A percentile compares a stretch with the other conserved stretches of the same genome.
Conservation (phyloP, 257 asterid genomes). For the Primulina eburnea region DNA sequence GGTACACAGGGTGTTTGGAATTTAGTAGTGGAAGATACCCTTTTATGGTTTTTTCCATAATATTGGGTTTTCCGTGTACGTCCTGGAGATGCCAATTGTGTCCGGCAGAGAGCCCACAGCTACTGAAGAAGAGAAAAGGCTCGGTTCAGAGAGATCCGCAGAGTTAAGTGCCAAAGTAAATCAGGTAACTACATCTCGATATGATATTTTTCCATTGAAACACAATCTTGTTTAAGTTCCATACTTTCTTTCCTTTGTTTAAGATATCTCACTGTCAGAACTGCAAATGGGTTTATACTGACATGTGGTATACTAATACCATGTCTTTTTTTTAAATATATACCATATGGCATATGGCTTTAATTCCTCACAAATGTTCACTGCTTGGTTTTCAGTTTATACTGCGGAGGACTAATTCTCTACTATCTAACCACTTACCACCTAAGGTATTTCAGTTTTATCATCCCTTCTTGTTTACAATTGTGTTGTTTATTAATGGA, state of each 20-base stretch:
- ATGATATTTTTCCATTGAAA: constrained; percentile 19
- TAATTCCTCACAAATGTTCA: constrained; percentile 24
- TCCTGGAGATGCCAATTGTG: constrained; percentile 70
- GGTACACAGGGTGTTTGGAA: constrained; percentile 44
- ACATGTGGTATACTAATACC: constrained; percentile 10
- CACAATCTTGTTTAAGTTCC: constrained; percentile 16
- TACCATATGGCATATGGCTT: constrained; percentile 17
- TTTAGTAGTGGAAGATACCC: constrained; percentile 16
- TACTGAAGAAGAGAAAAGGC: constrained; percentile 71
- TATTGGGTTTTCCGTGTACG: constrained; percentile 19
- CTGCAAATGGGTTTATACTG: constrained; percentile 17
- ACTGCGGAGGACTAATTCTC: constrained; percentile 94
- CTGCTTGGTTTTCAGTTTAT: constrained; percentile 63
- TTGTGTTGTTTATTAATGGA: constrained; percentile 4
- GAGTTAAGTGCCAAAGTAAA: constrained; percentile 87
- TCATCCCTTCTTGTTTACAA: constrained; percentile 12
- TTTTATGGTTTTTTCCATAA: constrained; percentile 15
- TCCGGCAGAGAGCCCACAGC: constrained; percentile 94
- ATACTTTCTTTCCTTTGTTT: constrained; percentile 17
- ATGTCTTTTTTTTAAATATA: too few species aligned
- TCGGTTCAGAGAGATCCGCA: constrained; percentile 82
- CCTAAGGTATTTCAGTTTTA: constrained; percentile 67
- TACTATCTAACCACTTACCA: constrained; percentile 92
- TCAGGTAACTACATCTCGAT: constrained; percentile 50
- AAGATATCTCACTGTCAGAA: constrained; percentile 10